phyloP scores from a whole-genome alignment of 2,329 filamentous ascomycete genomes.

The Sphaerulina musiva region DNA sequence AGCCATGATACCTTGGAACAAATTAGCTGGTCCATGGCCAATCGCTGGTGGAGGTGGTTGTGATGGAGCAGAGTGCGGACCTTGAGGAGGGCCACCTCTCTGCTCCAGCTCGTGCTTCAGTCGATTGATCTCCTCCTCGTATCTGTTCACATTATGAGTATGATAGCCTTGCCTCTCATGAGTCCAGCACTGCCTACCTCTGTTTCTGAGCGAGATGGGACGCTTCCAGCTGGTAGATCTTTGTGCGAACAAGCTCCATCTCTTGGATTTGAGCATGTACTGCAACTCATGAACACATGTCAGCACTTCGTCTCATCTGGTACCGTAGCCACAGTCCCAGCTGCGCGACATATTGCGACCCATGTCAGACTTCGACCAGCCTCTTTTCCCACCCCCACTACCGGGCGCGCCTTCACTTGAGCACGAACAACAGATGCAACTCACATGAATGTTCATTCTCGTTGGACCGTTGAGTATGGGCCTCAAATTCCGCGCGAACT shows the following conservation, averaged over 20 bases:
- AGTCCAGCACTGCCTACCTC: slow-evolving; percentile 59
- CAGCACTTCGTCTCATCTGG: slow-evolving; percentile 6
- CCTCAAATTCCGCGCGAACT: slow-evolving; percentile 85
- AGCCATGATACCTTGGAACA: slow-evolving; percentile 95
- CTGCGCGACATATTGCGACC: neutral
- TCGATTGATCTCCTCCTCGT: slow-evolving; percentile 82
- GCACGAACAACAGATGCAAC: slow-evolving; percentile 37
- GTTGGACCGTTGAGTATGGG: slow-evolving; percentile 62
- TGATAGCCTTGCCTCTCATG: neutral
- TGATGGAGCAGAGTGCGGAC: slow-evolving; percentile 67
- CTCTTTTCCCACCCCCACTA: neutral
- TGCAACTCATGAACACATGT: slow-evolving; percentile 37
- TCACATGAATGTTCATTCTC: slow-evolving; percentile 91
- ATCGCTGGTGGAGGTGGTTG: slow-evolving; percentile 81
- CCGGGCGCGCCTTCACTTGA: neutral
- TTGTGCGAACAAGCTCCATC: slow-evolving; percentile 88
- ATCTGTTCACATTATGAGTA: slow-evolving; percentile 50
- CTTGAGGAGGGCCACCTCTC: slow-evolving; percentile 56
- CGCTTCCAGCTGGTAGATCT: slow-evolving; percentile 89
- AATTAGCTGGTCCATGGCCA: slow-evolving; percentile 77
- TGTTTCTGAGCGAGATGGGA: slow-evolving; percentile 80
- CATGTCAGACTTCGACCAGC: neutral
- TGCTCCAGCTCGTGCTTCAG: slow-evolving; percentile 82
- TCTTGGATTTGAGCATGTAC: slow-evolving; percentile 88
- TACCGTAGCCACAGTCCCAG: neutral